These are phyloP conservation scores for Epichloe gansuensis DNA, from an alignment of 2,329 filamentous ascomycete genomes.

Conservation along the genomic window DNA sequence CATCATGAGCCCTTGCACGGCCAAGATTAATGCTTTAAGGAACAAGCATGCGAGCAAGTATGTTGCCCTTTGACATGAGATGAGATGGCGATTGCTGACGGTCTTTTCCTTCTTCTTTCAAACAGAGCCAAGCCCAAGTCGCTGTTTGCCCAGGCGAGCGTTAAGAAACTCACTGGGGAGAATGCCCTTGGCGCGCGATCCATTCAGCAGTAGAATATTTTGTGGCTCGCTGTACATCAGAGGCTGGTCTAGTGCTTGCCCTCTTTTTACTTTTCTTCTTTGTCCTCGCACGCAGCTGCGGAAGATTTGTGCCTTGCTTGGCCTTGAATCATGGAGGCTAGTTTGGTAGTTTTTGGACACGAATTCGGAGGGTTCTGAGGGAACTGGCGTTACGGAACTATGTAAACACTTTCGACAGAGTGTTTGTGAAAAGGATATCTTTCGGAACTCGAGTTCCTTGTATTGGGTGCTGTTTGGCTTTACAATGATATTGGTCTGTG, in stretches of 20 bases:
- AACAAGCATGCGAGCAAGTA: slow-evolving; percentile 72
- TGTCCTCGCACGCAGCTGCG: neutral
- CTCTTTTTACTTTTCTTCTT: neutral
- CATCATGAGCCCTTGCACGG: slow-evolving; percentile 77
- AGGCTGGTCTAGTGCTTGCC: neutral
- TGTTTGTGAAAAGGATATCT: neutral
- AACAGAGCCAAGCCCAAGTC: slow-evolving; percentile 53
- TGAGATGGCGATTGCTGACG: neutral
- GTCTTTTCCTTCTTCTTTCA: neutral
- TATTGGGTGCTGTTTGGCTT: neutral
- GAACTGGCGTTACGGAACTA: slow-evolving; percentile 2
- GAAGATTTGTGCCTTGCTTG: neutral
- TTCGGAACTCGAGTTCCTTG: neutral
- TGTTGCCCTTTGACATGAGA: slow-evolving; percentile 18
- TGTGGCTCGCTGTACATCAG: neutral
- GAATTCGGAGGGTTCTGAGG: neutral
- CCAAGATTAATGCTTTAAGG: slow-evolving; percentile 70
- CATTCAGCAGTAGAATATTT: slow-evolving; percentile 16
- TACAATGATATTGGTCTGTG: neutral
- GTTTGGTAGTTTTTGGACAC: neutral
- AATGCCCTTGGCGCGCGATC: slow-evolving; percentile 27
- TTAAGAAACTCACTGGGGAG: slow-evolving; percentile 46
- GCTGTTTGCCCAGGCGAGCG: slow-evolving; percentile 52
- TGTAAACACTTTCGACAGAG: neutral
- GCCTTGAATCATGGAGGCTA: neutral